phyloP scores from a whole-genome alignment of 148 eudicot genomes.

The Amaranthus palmeri region DNA sequence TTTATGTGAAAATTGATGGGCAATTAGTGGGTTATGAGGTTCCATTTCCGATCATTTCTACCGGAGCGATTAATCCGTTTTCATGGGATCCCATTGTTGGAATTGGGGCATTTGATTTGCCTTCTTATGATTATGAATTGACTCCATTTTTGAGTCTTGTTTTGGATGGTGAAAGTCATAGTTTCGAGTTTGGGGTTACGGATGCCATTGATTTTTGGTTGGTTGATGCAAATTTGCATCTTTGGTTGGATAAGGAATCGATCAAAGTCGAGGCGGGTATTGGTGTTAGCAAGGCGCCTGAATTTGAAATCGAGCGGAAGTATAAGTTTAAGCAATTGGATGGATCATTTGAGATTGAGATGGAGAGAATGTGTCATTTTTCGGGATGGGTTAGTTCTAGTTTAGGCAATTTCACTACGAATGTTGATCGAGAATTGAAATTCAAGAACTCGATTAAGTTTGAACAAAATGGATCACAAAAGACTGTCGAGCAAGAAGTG shows the following conservation, averaged over 20 bases:
- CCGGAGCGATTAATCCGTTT: slow-evolving; percentile 85
- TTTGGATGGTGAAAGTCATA: slow-evolving; percentile 56
- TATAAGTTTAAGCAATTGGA: slow-evolving; percentile 40
- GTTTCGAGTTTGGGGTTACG: slow-evolving; percentile 51
- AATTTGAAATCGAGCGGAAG: slow-evolving; percentile 25
- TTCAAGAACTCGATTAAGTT: slow-evolving; percentile 51
- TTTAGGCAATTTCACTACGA: slow-evolving; percentile 57
- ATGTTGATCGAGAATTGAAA: slow-evolving; percentile 30
- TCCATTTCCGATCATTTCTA: slow-evolving; percentile 79
- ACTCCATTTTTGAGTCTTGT: slow-evolving; percentile 62
- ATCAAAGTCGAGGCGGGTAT: slow-evolving; percentile 39
- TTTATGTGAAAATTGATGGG: slow-evolving; percentile 62
- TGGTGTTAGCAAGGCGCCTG: slow-evolving; percentile 24
- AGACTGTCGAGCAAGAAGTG: slow-evolving; percentile 46
- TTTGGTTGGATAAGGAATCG: slow-evolving; percentile 60
- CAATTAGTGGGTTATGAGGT: slow-evolving; percentile 46
- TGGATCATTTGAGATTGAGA: slow-evolving; percentile 49
- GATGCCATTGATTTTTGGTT: slow-evolving; percentile 70
- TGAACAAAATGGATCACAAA: slow-evolving; percentile 38
- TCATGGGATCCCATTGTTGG: slow-evolving; percentile 86
- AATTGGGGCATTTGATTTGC: slow-evolving; percentile 80
- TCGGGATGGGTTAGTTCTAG: slow-evolving; percentile 69
- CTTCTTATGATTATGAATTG: slow-evolving; percentile 74
- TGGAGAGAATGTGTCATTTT: slow-evolving; percentile 38
- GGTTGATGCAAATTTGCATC: slow-evolving; percentile 79